Base-by-base conservation (phyloP, 495 filamentous ascomycete genomes). In the Aspergillus egyptiacus region DNA sequence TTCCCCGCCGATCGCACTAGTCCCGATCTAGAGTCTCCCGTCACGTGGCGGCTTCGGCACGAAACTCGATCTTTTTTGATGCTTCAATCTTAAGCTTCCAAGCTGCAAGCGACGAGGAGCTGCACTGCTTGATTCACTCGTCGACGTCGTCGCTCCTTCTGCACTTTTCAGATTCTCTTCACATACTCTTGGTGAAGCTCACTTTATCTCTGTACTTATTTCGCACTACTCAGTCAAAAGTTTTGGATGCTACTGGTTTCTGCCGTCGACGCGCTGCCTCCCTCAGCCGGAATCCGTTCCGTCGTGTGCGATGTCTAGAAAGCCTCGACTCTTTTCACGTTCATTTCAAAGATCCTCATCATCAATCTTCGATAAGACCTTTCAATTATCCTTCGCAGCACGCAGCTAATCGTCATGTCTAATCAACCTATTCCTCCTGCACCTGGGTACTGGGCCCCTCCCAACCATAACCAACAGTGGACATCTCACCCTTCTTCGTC, bases 401-500 rank as follows among this genome's bases (percentile, higher is more conserved):
- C 25, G 31, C 33, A 11, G 14, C 5, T 41, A 15, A 32, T 36
- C 13, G 66, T 46, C 47, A 83, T 83, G 80, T 74, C 77, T 31
- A 70, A 76, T 51, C 76, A 83, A 3, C 22, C 43, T 4, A 28
- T 36, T 63, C 75, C 77, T 47, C 68, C 68, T 42, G 65, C 69
- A 22, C 73, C 78, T 27, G 61, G 75, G 5, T 81, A 72, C 59
- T 75, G 75, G 42, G 70, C 64, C 13, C 62, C 62, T 28, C 47
- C 59, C 23, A 60, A 61, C 46, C 65, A 66, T 46, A 50, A 59
- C 6, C 58, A 46, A 25, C 66, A 63, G 54, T 73, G 70, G 70
- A 58, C 58, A 1, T 44, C 63, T 15, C 57, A 60, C 36, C 58
- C 63, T 25, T 24, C 57, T 20, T 44, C 45, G 25, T 50, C 49